Conservation (phyloP, 257 asterid species). For the Solanum etuberosum region DNA sequence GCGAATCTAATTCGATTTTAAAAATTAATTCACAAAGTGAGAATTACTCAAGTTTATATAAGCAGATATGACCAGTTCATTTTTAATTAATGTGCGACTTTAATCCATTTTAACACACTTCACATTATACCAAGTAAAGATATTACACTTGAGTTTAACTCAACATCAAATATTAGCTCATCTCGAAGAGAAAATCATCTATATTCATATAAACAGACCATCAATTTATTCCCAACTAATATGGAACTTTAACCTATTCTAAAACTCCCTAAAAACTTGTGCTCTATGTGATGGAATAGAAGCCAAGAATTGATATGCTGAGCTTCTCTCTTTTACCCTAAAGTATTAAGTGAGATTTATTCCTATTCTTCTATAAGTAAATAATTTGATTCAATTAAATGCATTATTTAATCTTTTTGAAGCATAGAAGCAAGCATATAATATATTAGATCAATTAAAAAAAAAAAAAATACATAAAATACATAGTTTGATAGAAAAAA, state of each 20-base stretch:
- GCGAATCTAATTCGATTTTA: no score
- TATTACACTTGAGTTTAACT: no score
- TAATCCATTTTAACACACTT: no score
- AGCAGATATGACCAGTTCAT: no score
- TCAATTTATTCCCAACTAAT: neutral
- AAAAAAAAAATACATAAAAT: neutral
- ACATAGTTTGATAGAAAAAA: neutral
- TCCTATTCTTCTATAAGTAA: neutral
- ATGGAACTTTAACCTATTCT: neutral
- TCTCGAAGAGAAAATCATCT: accelerated
- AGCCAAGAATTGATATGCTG: neutral
- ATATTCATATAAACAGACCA: no score
- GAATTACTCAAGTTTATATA: no score
- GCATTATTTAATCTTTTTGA: neutral
- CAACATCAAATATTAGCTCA: neutral
- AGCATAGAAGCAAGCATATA: neutral
- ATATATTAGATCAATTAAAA: neutral
- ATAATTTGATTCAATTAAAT: neutral
- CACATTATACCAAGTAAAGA: accelerated
- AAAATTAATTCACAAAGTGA: no score
- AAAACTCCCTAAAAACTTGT: neutral
- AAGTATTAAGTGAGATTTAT: neutral
- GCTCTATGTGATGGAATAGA: neutral
- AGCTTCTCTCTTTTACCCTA: neutral
- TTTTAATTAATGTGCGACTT: no score